Conservation (phyloP, 2,329 filamentous ascomycete genomes). For the Diplodia corticola region DNA sequence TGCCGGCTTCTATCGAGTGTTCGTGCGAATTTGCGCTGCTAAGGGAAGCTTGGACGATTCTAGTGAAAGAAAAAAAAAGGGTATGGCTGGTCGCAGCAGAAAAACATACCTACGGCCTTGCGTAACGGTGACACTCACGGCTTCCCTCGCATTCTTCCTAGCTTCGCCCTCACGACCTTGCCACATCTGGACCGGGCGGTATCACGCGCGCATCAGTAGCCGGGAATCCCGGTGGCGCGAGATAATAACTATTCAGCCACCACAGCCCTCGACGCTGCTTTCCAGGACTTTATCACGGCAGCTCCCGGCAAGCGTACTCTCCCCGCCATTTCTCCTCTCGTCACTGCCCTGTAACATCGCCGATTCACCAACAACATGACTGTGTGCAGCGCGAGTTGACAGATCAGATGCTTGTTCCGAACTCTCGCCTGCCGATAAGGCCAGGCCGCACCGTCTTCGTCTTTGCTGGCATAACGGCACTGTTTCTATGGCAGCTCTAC, state of each 20-base stretch:
- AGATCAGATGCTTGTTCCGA: conserved; percentile 13
- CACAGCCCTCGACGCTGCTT: not conserved
- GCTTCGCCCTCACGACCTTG: not conserved
- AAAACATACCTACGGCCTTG: not conserved
- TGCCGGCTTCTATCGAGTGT: not conserved
- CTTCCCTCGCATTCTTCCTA: not conserved
- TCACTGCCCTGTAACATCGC: not conserved
- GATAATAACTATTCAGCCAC: not conserved
- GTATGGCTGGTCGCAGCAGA: not conserved
- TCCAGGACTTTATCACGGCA: not conserved
- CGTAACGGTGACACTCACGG: not conserved
- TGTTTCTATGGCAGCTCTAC: conserved; percentile 12
- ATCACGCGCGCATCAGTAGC: conserved; percentile 7
- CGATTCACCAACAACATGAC: not conserved
- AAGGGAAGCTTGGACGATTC: not conserved
- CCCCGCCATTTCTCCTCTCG: not conserved
- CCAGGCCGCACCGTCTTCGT: conserved; percentile 7
- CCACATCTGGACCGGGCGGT: not conserved
- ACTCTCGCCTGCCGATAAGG: conserved; percentile 10
- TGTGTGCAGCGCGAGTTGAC: not conserved
- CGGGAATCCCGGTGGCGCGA: conserved; percentile 5
- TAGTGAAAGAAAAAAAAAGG: not conserved
- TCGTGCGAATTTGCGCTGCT: not conserved
- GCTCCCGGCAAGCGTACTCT: not conserved
- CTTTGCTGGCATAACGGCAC: conserved; percentile 1